Conservation (phyloP, 2,329 filamentous ascomycete genomes). For the Diplodia seriata region DNA sequence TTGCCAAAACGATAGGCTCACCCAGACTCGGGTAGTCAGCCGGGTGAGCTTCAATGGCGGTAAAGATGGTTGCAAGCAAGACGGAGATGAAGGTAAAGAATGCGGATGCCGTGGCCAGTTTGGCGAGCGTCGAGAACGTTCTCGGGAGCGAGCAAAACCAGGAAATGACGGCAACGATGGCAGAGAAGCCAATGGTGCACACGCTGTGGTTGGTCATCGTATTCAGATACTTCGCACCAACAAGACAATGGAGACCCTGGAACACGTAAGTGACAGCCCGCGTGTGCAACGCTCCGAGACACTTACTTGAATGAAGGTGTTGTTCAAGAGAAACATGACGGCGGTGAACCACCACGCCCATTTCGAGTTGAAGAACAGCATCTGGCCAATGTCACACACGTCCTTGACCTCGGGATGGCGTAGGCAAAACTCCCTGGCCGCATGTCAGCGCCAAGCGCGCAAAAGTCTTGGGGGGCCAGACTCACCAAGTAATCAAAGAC, state of each 20-base stretch:
- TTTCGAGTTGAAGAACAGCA: constrained; percentile 85
- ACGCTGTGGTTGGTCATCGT: constrained; percentile 77
- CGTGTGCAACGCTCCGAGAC: constrained; percentile 57
- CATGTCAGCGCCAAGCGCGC: background rate
- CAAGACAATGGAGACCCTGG: constrained; percentile 79
- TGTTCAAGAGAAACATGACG: constrained; percentile 91
- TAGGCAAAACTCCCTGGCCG: constrained; percentile 81
- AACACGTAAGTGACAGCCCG: background rate
- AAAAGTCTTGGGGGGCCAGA: background rate
- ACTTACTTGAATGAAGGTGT: constrained; percentile 73
- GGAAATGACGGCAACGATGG: constrained; percentile 75
- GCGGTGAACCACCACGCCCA: constrained; percentile 74
- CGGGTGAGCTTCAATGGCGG: constrained; percentile 76
- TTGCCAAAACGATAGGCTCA: constrained; percentile 69
- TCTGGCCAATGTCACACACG: constrained; percentile 94
- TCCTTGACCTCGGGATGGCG: constrained; percentile 90
- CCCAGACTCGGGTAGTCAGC: constrained; percentile 65
- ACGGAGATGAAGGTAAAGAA: constrained; percentile 91
- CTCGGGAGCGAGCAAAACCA: constrained; percentile 82
- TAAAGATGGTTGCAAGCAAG: constrained; percentile 81
- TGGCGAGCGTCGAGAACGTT: constrained; percentile 81
- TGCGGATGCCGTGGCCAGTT: constrained; percentile 79
- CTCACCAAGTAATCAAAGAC: constrained; percentile 69
- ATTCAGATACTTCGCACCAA: constrained; percentile 87
- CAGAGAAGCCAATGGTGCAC: constrained; percentile 81